Base-by-base conservation (phyloP, 2,329 filamentous ascomycete species). In the Cryphonectria naterciae region DNA sequence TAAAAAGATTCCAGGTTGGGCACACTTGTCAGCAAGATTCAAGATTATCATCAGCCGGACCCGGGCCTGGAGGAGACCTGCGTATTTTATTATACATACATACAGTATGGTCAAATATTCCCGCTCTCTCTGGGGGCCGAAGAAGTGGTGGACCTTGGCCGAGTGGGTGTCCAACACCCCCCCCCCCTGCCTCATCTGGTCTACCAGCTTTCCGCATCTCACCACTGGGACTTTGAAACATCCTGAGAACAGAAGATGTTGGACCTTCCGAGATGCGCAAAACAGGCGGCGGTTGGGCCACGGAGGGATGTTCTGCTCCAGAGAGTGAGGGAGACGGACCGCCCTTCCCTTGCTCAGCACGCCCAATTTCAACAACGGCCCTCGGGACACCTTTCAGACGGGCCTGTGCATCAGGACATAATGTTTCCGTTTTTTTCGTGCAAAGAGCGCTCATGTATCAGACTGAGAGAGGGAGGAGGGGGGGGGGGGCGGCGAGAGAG, bases 151-250 rank as follows among this genome's bases (percentile, higher is more conserved):
- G 52, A 28, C 52, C n/a, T 28, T 25, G 25, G 52, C 25, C 11
- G 52, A 28, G n/a, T 19, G 52, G 25, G 5, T 56, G 52, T 56
- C 37, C 37, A 10, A 15, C 25, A 28, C 19, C 19, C 35, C 58
- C 32, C 32, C 3, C 32, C 32, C 32, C 28, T 39, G 32, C 43
- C 46, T 60, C 65, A 25, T 61, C 65, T 39, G 52, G 43, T 60
- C 37, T 67, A 52, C 7, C 43, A 32, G 39, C 49, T 43, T 11
- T 52, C 10, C 65, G 28, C 52, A n/a, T 37, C 37, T 58, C 65
- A 56, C 39, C 52, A 58, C 39, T 11, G 6, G 25, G 25, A 10
- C 10, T 60, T 60, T 67, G 65, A 67, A 67, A 67, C 65, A 67
- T 67, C 39, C 13, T 43, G 54, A 39, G 58, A 39, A 39, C 32